Evolutionary conservation across 768 basidiomycete species (phyloP).

Genomic region (Lenzites betulinus): DNA sequence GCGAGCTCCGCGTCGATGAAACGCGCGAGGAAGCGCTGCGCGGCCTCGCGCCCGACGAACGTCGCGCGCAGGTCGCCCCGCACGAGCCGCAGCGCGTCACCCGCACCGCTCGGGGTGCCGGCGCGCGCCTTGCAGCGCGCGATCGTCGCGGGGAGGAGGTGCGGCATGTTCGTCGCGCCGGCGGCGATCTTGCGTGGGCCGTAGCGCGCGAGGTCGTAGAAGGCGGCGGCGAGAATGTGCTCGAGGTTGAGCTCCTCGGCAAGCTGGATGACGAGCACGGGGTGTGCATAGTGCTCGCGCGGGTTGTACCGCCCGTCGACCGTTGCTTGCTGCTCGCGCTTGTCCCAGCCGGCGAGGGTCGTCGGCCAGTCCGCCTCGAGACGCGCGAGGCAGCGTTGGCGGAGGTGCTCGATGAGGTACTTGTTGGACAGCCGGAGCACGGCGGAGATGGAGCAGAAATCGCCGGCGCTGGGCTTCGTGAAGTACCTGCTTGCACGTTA

Average conservation of each 20-base stretch:
- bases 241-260: conserved; percentile 63
- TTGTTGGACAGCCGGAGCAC: conserved; percentile 75
- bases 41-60: conserved; percentile 64
- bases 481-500: conserved; percentile 50
- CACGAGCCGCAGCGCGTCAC: conserved; percentile 34
- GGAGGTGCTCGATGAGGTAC: conserved; percentile 72
- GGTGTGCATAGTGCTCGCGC: conserved; percentile 61
- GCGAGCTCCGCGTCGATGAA: conserved; percentile 62
- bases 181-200: conserved; percentile 67
- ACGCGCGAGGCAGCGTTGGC: conserved; percentile 58
- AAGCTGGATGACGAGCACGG: conserved; percentile 69
- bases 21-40: conserved; percentile 60
- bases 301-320: conserved; percentile 55
- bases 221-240: conserved; percentile 64
- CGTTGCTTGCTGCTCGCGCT: conserved; percentile 57
- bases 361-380: conserved; percentile 68
- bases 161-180: conserved; percentile 45
- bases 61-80: conserved; percentile 42
- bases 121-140: conserved; percentile 19
- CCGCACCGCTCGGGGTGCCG: conserved; percentile 5
- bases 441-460: conserved; percentile 62
- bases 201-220: conserved; percentile 76
- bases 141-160: conserved; percentile 16
- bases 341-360: conserved; percentile 69
- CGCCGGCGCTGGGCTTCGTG: conserved; percentile 46